Conservation (phyloP, 257 asterid species). For the Plantago major region DNA sequence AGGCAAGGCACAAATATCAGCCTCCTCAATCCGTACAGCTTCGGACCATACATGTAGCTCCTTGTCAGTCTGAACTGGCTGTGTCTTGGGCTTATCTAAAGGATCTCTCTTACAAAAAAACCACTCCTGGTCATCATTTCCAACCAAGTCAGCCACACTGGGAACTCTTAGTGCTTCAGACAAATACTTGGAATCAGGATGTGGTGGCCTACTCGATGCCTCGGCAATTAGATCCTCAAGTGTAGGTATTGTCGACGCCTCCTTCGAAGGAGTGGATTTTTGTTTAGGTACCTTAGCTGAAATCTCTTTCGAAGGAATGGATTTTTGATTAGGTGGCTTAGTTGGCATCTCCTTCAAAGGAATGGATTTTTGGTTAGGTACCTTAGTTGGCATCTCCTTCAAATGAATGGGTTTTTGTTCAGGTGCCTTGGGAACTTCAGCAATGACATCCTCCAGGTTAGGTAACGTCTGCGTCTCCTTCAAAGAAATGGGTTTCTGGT, state of each 20-base stretch:
- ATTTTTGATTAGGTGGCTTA: too few relatives aligned
- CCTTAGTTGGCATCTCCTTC: too few relatives aligned
- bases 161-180: constrained; percentile 49
- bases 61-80: constrained; percentile 18
- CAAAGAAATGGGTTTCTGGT: constrained; percentile 13
- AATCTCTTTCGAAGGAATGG: neutral
- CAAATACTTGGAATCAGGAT: constrained; percentile 63
- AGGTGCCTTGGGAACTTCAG: constrained; percentile 19
- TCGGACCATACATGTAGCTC: constrained; percentile 57
- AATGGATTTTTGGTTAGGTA: too few relatives aligned
- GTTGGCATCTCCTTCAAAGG: too few relatives aligned
- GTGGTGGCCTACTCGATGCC: constrained; percentile 52
- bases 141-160: constrained; percentile 42
- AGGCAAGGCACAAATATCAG: constrained; percentile 64
- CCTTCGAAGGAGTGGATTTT: constrained; percentile 18
- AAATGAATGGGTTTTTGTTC: too few relatives aligned
- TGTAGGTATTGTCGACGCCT: constrained; percentile 18
- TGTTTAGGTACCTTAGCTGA: constrained; percentile 11
- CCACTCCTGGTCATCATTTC: constrained; percentile 58
- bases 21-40: constrained; percentile 52
- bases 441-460: constrained; percentile 29
- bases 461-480: constrained; percentile 12
- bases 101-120: constrained; percentile 35
- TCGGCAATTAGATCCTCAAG: constrained; percentile 34
- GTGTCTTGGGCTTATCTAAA: constrained; percentile 21